These are phyloP conservation scores for Allomyces arbusculus DNA, from an alignment of 192 early-diverging fungal genomes.

Conservation along the genomic window DNA sequence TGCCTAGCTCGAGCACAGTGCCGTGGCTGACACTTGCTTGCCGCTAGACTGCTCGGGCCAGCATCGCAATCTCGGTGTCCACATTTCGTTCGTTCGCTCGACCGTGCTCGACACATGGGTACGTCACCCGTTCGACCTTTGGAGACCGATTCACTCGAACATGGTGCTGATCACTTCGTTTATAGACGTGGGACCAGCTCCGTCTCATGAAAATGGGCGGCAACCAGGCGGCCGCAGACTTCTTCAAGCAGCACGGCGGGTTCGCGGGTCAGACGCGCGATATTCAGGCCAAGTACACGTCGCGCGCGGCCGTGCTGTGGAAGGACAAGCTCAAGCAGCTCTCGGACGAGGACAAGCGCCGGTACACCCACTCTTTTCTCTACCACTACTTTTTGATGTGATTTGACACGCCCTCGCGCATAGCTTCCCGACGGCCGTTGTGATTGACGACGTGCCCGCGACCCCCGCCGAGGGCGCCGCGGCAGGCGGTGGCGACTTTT, in stretches of 20 bases:
- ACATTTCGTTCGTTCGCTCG: slow-evolving; percentile 89
- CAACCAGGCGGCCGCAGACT: slow-evolving; percentile 59
- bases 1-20: no score
- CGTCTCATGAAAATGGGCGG: slow-evolving; percentile 76
- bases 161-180: background rate
- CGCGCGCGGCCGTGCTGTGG: slow-evolving; percentile 50
- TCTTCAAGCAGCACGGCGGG: slow-evolving; percentile 53
- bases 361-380: no score
- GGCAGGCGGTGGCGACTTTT: slow-evolving; percentile 36
- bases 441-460: slow-evolving; percentile 8
- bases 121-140: background rate
- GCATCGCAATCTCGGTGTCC: slow-evolving; percentile 92
- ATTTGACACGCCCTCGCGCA: background rate
- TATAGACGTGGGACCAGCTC: slow-evolving; percentile 82
- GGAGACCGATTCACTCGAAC: background rate
- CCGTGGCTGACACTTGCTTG: no score
- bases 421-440: slow-evolving; percentile 10
- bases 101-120: background rate
- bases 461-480: slow-evolving; percentile 6
- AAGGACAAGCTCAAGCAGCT: slow-evolving; percentile 53
- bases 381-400: no score
- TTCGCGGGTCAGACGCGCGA: slow-evolving; percentile 31
- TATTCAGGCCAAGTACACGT: slow-evolving; percentile 62
- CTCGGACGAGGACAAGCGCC: slow-evolving; percentile 37
- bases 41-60: slow-evolving; percentile 77